Base-by-base conservation (phyloP, 2,329 filamentous ascomycete genomes). In the Emergomyces orientalis region DNA sequence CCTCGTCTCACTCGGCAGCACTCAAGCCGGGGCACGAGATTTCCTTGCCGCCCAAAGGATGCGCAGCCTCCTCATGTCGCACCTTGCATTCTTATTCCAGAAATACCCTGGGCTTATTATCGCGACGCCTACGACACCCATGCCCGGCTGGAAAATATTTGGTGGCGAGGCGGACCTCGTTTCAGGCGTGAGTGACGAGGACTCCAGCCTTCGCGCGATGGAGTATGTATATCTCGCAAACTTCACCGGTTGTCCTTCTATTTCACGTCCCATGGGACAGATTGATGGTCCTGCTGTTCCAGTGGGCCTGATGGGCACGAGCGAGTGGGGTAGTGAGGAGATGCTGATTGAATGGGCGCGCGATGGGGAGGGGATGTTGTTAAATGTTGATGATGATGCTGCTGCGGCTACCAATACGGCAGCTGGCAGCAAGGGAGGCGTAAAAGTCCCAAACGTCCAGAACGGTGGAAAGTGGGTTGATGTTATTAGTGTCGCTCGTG, bases 151-250 rank as follows among this genome's bases (percentile, higher is more conserved):
- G 88, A 83, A 84, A 51, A 85, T 87, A 13, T 75, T 80, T 1
- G 81, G 78, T 9, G 86, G 89, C 49, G 78, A 86, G 19, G 78
- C 78, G n/a, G 86, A 91, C 69, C 72, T 86, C 4, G 67, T 71
- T 8, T 76, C 80, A 56, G 92, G 92, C 2, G 79, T 90, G 67
- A 87, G 82, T 45, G 88, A 97, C 73, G 87, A 82, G 0, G 91
- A 94, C 72, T 80, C 77, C 65, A 86, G 85, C 19, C 78, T 96
- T n/a, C 80, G 83, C 32, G 89, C 84, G 71, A 96, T 96, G 90
- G 85, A 88, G 74, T 96, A 90, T 75, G 86, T 89, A 19, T 96
- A 89, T 83, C 76, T 96, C 43, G 88, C 91, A 7, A 97, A 97
- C 75, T 87, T 91, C 68, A 85, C 82, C 0, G 92, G 92, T 0